These are phyloP conservation scores for Elaeagnus macrophylla DNA, from an alignment of 306 rosid species.

Conservation along the genomic window DNA sequence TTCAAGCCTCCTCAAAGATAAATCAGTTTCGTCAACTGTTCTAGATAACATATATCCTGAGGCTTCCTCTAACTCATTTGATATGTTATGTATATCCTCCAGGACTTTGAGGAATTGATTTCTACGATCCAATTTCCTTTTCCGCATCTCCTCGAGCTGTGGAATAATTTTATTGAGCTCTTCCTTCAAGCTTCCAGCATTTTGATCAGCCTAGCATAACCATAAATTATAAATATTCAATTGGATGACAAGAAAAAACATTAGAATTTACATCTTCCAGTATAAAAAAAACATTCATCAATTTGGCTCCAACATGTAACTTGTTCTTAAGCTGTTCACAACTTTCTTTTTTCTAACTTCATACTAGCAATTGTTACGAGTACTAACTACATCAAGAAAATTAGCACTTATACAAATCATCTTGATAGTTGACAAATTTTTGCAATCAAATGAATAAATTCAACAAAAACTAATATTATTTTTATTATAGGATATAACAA, in stretches of 20 bases:
- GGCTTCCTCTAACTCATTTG: constrained; percentile 34
- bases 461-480: too few species aligned
- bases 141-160: constrained; percentile 45
- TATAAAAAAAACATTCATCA: too few species aligned
- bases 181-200: constrained; percentile 44
- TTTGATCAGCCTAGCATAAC: constrained; percentile 36
- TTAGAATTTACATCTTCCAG: background rate
- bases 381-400: too few species aligned
- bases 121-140: constrained; percentile 44
- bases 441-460: too few species aligned
- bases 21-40: constrained; percentile 36
- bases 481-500: too few species aligned
- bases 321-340: too few species aligned
- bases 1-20: constrained; percentile 46
- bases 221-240: background rate
- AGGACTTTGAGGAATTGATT: constrained; percentile 40
- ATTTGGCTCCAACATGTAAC: too few species aligned
- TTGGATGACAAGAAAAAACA: constrained; percentile 2
- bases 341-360: background rate
- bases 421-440: too few species aligned
- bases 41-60: constrained; percentile 19
- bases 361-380: too few species aligned
- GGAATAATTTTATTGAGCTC: constrained; percentile 35
- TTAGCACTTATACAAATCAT: too few species aligned
- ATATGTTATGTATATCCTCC: constrained; percentile 38